Evolutionary conservation across 768 basidiomycete species (phyloP), one percentile per base, ranked within the genome.

Genomic region (Hericium coralloides): DNA sequence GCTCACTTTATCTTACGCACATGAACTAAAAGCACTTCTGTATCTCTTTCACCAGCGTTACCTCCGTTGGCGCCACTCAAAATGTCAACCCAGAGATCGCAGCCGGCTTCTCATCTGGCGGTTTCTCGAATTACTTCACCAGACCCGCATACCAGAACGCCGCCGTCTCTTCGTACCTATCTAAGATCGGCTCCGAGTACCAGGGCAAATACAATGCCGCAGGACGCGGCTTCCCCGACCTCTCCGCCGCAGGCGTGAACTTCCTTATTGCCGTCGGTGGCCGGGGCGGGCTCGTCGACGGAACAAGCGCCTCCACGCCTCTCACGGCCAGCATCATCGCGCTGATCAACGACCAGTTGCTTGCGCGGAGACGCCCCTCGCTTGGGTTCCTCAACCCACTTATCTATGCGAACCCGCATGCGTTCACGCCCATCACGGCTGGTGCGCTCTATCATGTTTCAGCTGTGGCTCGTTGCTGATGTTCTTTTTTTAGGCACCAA

Each of bases 221-320:
- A 63, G 76, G 75, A 36, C 77, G 77, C 52, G 76, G 63, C 2
- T 79, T 72, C 68, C 79, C 79, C 26, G 78, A 80, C 67, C 66
- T 79, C 45, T 65, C 76, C 17, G 76, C 79, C 6, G 63, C 67
- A 57, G 72, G 70, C 14, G 56, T 68, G 37, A 65, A 70, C 59
- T 66, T 70, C 49, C 62, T 60, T 58, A 67, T 54, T 26, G 22
- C 43, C 12, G 39, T 15, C 8, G 23, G 20, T 10, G 43, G 57
- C 20, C 8, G 10, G 15, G 31, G 22, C 1, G 58, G 43, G 1
- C 15, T 49, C 36, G 65, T 69, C 49, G 64, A 47, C 18, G 72
- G 72, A 8, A 73, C 72, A 18, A 66, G 64, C 53, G 65, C 65
- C 57, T 67, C 70, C 37, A 66, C 64, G 49, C 72, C 71, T 14